Evolutionary conservation across 1,139 yeast species (phyloP), one percentile per base, ranked within the genome.

Genomic region (Hyphopichia khmerensis): DNA sequence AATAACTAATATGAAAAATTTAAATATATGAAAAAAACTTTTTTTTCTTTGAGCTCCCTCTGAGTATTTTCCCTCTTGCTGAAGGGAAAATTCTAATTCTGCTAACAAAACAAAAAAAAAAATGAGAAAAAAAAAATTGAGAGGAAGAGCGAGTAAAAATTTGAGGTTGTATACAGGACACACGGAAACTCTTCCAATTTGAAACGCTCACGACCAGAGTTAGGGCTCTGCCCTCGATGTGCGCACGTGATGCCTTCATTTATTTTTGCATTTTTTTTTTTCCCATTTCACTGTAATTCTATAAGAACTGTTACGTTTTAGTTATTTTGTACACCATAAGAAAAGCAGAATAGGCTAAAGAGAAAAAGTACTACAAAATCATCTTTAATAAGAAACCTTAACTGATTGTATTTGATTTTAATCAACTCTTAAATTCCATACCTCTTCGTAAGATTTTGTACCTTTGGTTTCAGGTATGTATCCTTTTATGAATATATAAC

Each of bases 381-480:
- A n/a, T n/a, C n/a, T n/a, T n/a, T n/a, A n/a, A n/a, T n/a, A n/a
- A 21, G 24, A 21, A 8, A 21, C 24, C 29, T 26, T 26, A 11
- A 30, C n/a, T 30, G 4, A 8, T 5, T n/a, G n/a, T 30, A n/a
- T 14, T 32, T 32, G 9, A 18, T 32, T 5, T n/a, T 32, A 29
- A 14, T 30, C 44, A 35, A 39, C 33, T 42, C 35, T 43, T 19
- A 55, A 21, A 7, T 59, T 57, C 90, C 90, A 84, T 3, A 83
- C 88, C 44, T 82, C 80, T 36, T 75, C 79, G 51, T 82, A 82
- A 1, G 77, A 66, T 8, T 55, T 52, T 50, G 77, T 77, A 3
- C 93, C 93, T 56, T 79, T 86, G 0, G 96, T 88, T 57, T 90
- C 96, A 0, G 97, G 97, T 2, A 89, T 70, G 40, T 59, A 64